Base-by-base conservation (phyloP, 495 filamentous ascomycete genomes). In the Recurvomyces mirabilis region DNA sequence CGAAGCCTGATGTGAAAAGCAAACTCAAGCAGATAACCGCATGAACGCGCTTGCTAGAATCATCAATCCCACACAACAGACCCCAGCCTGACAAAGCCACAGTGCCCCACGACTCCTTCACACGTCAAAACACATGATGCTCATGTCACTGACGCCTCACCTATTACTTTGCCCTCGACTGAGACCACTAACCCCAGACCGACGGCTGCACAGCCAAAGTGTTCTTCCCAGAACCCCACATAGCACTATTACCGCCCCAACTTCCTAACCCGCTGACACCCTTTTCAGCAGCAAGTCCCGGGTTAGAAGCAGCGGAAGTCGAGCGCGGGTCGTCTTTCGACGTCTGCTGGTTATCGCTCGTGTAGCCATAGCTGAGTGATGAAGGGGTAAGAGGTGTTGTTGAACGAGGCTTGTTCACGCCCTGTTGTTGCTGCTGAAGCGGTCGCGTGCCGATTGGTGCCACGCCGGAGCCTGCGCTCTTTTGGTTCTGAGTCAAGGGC, bases 361-460 rank as follows among this genome's bases (percentile, higher is more conserved):
- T 78, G 58, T 87, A 84, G 13, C 84, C 79, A 53, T 87, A 87
- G 63, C 77, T 82, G 26, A 96, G 63, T 4, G 91, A 88, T 22
- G 88, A 94, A 18, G 87, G 84, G 21, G 51, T 49, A 17, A 95
- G 71, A 41, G 91, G 87, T 13, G 88, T 93, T 4, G 82, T 93
- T 1, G 87, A 81, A 20, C 87, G n/a, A n/a, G n/a, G 82, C 71
- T 93, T 94, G 68, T 74, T 84, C 53, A 61, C 13, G 73, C 73
- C 12, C 79, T 68, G 60, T 87, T 89, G 67, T 58, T 49, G 78
- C 74, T 34, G 66, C 31, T 68, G 70, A 19, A 71, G 66, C 0
- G 88, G 91, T 22, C 91, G 80, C 37, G 93, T 94, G 29, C 91
- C 91, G 53, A 98, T 98, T 18, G 91, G 89, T 13, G 88, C 89